Evolutionary conservation across 2,329 filamentous ascomycete species (phyloP), one percentile per base, ranked within the genome.

Genomic region (Coleophoma eucalyptorum): DNA sequence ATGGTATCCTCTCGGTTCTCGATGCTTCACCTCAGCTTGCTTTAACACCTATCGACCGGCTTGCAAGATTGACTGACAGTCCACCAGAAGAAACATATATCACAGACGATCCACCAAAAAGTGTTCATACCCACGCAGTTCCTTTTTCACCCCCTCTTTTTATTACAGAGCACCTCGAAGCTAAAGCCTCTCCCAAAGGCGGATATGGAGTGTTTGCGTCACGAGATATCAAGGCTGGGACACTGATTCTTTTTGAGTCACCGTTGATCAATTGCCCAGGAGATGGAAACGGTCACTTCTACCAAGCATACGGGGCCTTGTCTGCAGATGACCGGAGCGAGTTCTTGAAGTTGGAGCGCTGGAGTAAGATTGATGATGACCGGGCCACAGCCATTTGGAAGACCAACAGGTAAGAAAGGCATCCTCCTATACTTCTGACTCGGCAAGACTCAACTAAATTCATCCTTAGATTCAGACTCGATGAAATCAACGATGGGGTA

Each of bases 141-240:
- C 26, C 26, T 26, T 19, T 16, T 42, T n/a, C 18, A 4, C 10
- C 26, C 6, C 35, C 46, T 13, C 46, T 51, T 20, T 63, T 63
- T 38, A 48, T 43, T 4, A 62, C 59, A 2, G 55, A 62, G 16
- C 58, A 53, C 46, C 64, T 65, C n/a, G 59, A 65, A 47, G 59
- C 62, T 12, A 51, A 51, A 10, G 41, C 37, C 20, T 63, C 63
- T 3, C 47, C 49, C 8, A 63, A 63, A 32, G 58, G 57, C 6
- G 64, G 64, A 10, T 57, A 60, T 44, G 64, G 62, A 44, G 62
- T 59, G 4, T 66, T 66, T 49, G 61, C 64, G 16, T 49, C 38
- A 2, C 58, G 49, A n/a, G 51, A 63, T 21, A 65, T 67, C 26
- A 42, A 56, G 19, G 40, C 40, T 10, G 58, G 44, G 6, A 63